Evolutionary conservation across 2,329 filamentous ascomycete genomes (phyloP).

Genomic region (Aplosporella prunicola): DNA sequence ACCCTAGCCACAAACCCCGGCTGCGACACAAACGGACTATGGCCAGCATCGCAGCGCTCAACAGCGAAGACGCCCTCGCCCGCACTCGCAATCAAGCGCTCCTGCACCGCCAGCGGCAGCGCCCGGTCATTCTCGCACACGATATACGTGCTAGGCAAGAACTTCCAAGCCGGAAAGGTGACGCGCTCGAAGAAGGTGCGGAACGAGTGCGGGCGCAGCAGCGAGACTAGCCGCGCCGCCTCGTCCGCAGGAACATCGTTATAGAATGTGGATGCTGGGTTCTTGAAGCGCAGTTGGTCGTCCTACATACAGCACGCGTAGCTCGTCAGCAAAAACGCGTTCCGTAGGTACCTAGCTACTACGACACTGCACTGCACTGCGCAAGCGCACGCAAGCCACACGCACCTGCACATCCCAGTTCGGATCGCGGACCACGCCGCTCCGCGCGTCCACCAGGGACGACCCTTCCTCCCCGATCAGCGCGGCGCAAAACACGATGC

Average conservation of each 20-base stretch:
- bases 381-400: too few relatives aligned
- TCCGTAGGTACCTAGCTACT: too few relatives aligned
- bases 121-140: conserved; percentile 29
- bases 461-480: not conserved
- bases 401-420: too few relatives aligned
- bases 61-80: conserved; percentile 19
- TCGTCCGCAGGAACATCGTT: conserved; percentile 21
- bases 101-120: conserved; percentile 23
- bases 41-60: conserved; percentile 25
- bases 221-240: conserved; percentile 16
- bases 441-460: not conserved
- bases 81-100: conserved; percentile 21
- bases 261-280: conserved; percentile 15
- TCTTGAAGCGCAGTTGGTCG: not conserved
- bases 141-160: conserved; percentile 29
- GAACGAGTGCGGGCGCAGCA: conserved; percentile 19
- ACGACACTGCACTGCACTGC: too few relatives aligned
- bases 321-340: not conserved
- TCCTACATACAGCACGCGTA: conserved; percentile 11
- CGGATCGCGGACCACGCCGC: too few relatives aligned
- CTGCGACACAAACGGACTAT: conserved; percentile 35
- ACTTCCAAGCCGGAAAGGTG: conserved; percentile 24
- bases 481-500: conserved; percentile 4
- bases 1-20: conserved; percentile 25
- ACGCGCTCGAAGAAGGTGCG: conserved; percentile 19